Evolutionary conservation across 768 basidiomycete species (phyloP), one percentile per base, ranked within the genome.

Genomic region (Boletus patriciae): DNA sequence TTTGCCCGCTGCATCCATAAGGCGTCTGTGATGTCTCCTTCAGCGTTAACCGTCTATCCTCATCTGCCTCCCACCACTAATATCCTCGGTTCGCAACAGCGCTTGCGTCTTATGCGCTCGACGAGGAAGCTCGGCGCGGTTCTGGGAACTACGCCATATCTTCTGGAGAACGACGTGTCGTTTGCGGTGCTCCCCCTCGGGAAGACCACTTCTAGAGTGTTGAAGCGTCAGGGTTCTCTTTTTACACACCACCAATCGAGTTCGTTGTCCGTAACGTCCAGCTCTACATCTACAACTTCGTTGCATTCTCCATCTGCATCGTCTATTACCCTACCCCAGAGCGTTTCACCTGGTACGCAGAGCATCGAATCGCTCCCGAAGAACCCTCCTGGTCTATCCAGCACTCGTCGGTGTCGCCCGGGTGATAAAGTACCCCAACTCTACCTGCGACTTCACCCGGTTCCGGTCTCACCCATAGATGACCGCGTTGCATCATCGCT

Each of bases 51-150:
- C 13, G 52, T 62, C 10, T 51, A 54, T 52, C 49, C 63, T 6
- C 58, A 54, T 27, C 75, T 66, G 15, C 74, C 74, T 4, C 72
- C 74, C 4, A 76, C 74, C n/a, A 65, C 64, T 29, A 76, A 76
- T 40, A 52, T 31, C 31, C 71, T 76, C 31, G 56, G 69, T 23
- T 53, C 70, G 0, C 60, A 67, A 34, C 67, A 74, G 40, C 74
- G 75, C 27, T 53, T 63, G 2, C 73, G 71, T 44, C 76, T 76
- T 19, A 59, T 76, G 15, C 74, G 74, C 34, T 73, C 74, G 3
- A 72, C 74, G 11, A 70, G 72, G 55, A 76, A 76, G 50, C 62
- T 76, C 25, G 71, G 67, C 38, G 63, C 73, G 6, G 55, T 76
- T 42, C 66, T 76, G 51, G 74, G 74, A 57, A 68, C 73, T 11